Evolutionary conservation across 306 rosid genomes (phyloP).

Genomic region (Erythrophleum fordii): DNA sequence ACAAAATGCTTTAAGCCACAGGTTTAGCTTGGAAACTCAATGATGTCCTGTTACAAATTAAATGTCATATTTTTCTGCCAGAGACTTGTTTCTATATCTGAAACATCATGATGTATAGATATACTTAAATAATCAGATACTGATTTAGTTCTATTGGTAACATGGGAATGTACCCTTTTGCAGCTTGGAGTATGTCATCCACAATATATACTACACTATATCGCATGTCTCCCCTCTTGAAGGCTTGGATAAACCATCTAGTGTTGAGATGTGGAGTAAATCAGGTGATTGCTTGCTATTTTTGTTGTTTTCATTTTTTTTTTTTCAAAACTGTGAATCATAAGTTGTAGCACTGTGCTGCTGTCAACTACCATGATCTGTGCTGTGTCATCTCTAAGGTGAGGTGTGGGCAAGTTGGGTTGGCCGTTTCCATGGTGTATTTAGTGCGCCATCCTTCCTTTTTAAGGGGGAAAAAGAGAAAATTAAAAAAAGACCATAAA

Average conservation of each 20-base stretch:
- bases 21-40: conserved; percentile 20
- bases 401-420: not conserved
- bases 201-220: conserved; percentile 59
- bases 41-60: conserved; percentile 14
- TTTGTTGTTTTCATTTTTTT: conserved; percentile 14
- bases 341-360: not conserved
- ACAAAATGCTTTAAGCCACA: conserved; percentile 17
- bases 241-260: conserved; percentile 54
- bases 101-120: conserved; percentile 18
- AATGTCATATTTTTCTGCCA: not conserved
- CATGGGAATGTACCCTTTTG: conserved; percentile 33
- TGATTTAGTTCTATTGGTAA: conserved; percentile 26
- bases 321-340: not conserved
- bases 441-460: not conserved
- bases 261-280: conserved; percentile 72
- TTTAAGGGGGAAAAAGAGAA: too few species aligned
- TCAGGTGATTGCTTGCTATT: conserved; percentile 58
- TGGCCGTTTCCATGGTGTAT: not conserved
- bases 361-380: not conserved
- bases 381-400: not conserved
- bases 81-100: not conserved
- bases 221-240: conserved; percentile 59
- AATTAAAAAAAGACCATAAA: not conserved
- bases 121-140: not conserved
- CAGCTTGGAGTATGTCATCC: conserved; percentile 63